phyloP scores from a whole-genome alignment of 2,329 filamentous ascomycete species.

The Monascus ruber region DNA sequence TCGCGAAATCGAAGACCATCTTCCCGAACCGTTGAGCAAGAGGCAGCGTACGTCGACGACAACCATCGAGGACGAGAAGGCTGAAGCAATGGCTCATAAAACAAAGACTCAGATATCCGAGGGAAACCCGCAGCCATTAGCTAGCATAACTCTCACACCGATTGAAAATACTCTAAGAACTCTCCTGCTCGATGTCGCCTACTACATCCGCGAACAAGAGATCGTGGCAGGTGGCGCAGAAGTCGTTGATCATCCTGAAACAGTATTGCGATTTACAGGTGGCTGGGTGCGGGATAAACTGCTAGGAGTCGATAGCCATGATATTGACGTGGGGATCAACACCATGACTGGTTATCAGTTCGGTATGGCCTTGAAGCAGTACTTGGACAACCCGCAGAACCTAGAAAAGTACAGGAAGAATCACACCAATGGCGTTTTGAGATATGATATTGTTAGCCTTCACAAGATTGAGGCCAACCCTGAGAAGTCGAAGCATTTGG shows the following conservation, averaged over 20 bases:
- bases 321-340: conserved; percentile 40
- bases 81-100: conserved; percentile 12
- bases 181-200: conserved; percentile 74
- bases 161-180: conserved; percentile 60
- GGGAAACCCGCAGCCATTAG: conserved; percentile 7
- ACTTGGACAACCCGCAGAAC: conserved; percentile 27
- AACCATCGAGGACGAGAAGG: conserved; percentile 9
- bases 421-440: conserved; percentile 38
- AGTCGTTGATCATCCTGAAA: conserved; percentile 9
- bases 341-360: conserved; percentile 40
- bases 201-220: conserved; percentile 41
- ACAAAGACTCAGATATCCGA: conserved; percentile 3
- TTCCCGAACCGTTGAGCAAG: conserved; percentile 18
- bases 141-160: conserved; percentile 49
- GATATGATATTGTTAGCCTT: conserved; percentile 59
- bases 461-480: conserved; percentile 88
- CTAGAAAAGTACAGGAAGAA: conserved; percentile 33
- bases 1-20: conserved; percentile 8
- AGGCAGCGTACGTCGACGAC: conserved; percentile 18
- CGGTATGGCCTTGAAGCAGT: conserved; percentile 33
- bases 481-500: conserved; percentile 91
- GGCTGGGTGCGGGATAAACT: conserved; percentile 42
- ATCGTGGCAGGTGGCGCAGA: conserved; percentile 30
- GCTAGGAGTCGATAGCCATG: conserved; percentile 34
- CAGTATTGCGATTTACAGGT: conserved; percentile 37